Base-by-base conservation (phyloP, 176 grass and related monocot genomes). In the Dendrocalamus sinicus region DNA sequence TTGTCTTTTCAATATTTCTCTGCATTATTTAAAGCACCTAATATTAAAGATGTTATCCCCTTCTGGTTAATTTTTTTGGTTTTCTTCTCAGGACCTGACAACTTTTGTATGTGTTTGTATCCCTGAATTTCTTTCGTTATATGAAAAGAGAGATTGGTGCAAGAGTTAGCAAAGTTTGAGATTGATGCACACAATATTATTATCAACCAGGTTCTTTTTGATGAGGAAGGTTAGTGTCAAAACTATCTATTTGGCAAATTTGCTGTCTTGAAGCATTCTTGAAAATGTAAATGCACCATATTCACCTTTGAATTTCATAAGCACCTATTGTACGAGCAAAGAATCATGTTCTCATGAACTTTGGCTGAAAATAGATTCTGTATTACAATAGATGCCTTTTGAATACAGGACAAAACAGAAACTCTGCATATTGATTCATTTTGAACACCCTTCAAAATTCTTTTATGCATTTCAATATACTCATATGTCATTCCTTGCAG, bases 121-220 rank as follows among this genome's bases (percentile, higher is more conserved):
- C 70, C 97, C 97, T 65, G 97, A 99, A 84, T 99, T 99, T 83
- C 97, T 99, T 78, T 99, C 97, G 72, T 90, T 99, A 16, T 99
- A 99, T 90, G 97, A 99, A 89, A 99, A 16, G 97, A 99, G 88
- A 94, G 97, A 88, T 91, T 99, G 90, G 97, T 99, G 70, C 97
- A 99, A 94, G 97, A 99, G 73, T 79, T 99, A 70, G 92, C 94
- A 23, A 99, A 94, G 78, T 99, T 99, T 23, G 90, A 99, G 87
- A 99, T 99, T 45, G 97, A 99, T 70, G 76, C 97, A 37, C 97
- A 99, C 63, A 96, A 94, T 87, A 94, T 99, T 86, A 99, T 99
- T 48, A 91, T 99, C 82, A 99, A 99, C 89, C 97, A 99, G 94
- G 92, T 99, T 77, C 62, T 96, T 80, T 96, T 94, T 83, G 90